phyloP scores from a whole-genome alignment of 2,329 filamentous ascomycete genomes.

The Phyllachora maydis region DNA sequence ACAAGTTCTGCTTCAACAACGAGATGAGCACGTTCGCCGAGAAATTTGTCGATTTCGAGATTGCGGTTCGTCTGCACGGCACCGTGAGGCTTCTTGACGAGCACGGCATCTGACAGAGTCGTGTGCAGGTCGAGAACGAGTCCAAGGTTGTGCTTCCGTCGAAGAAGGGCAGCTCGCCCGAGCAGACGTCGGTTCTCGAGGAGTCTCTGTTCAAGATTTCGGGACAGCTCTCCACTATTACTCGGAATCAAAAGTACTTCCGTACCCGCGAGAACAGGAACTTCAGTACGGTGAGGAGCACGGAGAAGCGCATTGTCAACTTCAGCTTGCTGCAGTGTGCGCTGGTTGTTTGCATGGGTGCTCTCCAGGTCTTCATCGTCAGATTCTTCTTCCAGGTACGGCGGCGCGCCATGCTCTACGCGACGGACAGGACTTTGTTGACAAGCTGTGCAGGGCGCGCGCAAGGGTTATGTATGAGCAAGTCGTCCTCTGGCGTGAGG shows the following conservation, averaged over 20 bases:
- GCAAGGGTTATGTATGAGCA: constrained; percentile 47
- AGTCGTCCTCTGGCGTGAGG: constrained; percentile 1
- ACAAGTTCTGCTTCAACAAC: constrained; percentile 96
- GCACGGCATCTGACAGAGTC: not conserved
- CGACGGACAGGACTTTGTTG: constrained; percentile 1
- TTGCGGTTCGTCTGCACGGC: constrained; percentile 41
- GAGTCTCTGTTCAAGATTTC: constrained; percentile 93
- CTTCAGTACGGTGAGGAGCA: constrained; percentile 93
- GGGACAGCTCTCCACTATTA: constrained; percentile 80
- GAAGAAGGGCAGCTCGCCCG: constrained; percentile 71
- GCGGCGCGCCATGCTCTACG: constrained; percentile 5
- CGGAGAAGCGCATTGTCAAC: constrained; percentile 89
- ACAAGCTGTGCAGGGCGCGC: constrained; percentile 26
- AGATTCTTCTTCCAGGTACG: constrained; percentile 97
- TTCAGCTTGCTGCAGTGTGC: constrained; percentile 85
- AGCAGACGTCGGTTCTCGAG: constrained; percentile 76
- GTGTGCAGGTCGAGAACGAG: constrained; percentile 69
- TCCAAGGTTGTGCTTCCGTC: constrained; percentile 60
- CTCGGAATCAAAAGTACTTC: constrained; percentile 98
- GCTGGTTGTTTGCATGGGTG: constrained; percentile 90
- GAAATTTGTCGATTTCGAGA: constrained; percentile 96
- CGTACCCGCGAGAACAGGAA: constrained; percentile 96
- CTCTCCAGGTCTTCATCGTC: constrained; percentile 89
- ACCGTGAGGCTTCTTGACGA: not conserved
- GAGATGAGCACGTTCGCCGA: constrained; percentile 96